Evolutionary conservation across 768 basidiomycete species (phyloP).

Genomic region (Gautieria morchelliformis): DNA sequence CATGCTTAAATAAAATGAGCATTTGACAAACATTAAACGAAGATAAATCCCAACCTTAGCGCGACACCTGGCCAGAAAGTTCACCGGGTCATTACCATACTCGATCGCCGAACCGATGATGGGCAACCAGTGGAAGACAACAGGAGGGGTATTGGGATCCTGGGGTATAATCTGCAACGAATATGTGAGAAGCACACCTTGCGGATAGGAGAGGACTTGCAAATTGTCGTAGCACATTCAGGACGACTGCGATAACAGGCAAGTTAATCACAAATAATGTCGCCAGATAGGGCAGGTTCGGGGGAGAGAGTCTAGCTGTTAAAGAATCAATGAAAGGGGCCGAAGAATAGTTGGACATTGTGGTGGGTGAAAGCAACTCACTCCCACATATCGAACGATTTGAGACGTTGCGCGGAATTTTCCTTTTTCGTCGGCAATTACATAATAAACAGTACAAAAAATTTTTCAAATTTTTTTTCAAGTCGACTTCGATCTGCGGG

Average conservation of each 20-base stretch:
- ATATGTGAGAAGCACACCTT: background rate
- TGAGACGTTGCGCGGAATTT: too few relatives aligned
- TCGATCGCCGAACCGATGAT: constrained; percentile 78
- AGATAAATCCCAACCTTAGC: constrained; percentile 50
- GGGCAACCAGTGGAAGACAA: constrained; percentile 91
- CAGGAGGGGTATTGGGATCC: constrained; percentile 67
- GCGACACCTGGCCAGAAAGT: constrained; percentile 71
- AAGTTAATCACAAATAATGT: constrained; percentile 48
- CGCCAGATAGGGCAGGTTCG: constrained; percentile 10
- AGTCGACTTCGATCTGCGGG: too few relatives aligned
- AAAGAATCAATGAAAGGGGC: background rate
- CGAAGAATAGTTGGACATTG: background rate
- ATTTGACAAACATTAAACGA: background rate
- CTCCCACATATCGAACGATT: background rate
- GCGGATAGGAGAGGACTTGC: constrained; percentile 32
- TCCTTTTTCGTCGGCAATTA: too few relatives aligned
- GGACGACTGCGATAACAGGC: constrained; percentile 54
- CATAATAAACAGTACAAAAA: too few relatives aligned
- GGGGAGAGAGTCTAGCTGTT: background rate
- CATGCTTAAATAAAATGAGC: constrained; percentile 49
- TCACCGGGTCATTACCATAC: constrained; percentile 90
- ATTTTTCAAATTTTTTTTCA: too few relatives aligned
- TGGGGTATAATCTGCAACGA: constrained; percentile 50
- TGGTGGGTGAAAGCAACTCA: background rate
- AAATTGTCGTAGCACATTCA: constrained; percentile 75